Evolutionary conservation across 352 stramenopile species (phyloP).

Genomic region (Phytophthora meadii): DNA sequence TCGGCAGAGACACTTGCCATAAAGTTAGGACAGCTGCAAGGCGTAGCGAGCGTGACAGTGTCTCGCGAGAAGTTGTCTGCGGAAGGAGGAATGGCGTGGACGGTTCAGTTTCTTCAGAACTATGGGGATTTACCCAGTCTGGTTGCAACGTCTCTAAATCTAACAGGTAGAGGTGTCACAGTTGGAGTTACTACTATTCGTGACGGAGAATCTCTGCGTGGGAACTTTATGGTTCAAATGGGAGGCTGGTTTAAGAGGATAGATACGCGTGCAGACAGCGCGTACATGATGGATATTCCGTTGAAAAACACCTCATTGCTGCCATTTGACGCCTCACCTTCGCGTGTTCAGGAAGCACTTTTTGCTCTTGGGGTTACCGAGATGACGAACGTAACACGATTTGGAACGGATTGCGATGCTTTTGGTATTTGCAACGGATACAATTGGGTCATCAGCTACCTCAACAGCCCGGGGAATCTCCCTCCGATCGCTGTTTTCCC

Average conservation of each 20-base stretch:
- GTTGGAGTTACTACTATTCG: conserved; percentile 46
- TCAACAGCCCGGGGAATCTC: conserved; percentile 66
- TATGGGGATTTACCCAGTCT: conserved; percentile 60
- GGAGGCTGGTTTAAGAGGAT: conserved; percentile 66
- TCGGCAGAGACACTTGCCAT: conserved; percentile 28
- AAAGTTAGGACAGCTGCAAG: conserved; percentile 54
- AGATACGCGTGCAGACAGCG: conserved; percentile 41
- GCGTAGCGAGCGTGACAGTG: conserved; percentile 61
- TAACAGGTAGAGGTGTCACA: conserved; percentile 52
- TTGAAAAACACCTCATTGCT: conserved; percentile 54
- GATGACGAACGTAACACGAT: conserved; percentile 38
- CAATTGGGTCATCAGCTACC: conserved; percentile 72
- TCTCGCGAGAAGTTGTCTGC: conserved; percentile 41
- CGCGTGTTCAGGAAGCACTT: conserved; percentile 41
- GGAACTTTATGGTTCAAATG: conserved; percentile 59
- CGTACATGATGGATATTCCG: conserved; percentile 51
- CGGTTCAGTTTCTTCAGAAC: conserved; percentile 66
- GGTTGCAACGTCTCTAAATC: conserved; percentile 47
- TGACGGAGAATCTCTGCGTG: conserved; percentile 60
- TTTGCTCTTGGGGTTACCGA: conserved; percentile 54
- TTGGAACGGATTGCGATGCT: conserved; percentile 56
- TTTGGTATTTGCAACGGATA: conserved; percentile 75
- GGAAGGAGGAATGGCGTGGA: conserved; percentile 74
- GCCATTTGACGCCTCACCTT: conserved; percentile 46
- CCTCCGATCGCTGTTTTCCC: conserved; percentile 61